phyloP scores from a whole-genome alignment of 2,329 filamentous ascomycete genomes.

The Cadophora sp. region DNA sequence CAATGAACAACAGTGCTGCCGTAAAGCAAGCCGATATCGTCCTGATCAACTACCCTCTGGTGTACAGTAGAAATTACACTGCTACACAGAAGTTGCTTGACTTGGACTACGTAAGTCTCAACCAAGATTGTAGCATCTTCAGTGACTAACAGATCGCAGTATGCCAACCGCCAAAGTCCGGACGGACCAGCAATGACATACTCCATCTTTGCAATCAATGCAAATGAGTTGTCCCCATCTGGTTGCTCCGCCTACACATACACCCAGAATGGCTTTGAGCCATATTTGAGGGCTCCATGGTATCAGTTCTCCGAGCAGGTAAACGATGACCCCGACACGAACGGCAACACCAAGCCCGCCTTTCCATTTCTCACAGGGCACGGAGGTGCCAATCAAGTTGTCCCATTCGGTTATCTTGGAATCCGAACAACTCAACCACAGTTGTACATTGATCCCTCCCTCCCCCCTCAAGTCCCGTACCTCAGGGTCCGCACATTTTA shows the following conservation, averaged over 20 bases:
- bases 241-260: conserved; percentile 75
- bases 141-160: conserved; percentile 48
- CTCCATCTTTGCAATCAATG: conserved; percentile 71
- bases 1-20: conserved; percentile 69
- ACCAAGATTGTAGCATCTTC: not conserved
- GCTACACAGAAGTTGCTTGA: conserved; percentile 56
- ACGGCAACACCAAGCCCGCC: conserved; percentile 54
- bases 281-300: conserved; percentile 71
- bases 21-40: conserved; percentile 78
- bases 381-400: conserved; percentile 72
- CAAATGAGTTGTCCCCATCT: conserved; percentile 68
- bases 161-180: conserved; percentile 70
- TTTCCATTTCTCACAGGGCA: conserved; percentile 73
- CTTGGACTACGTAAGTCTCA: conserved; percentile 60
- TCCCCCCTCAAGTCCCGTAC: conserved; percentile 65
- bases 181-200: conserved; percentile 78
- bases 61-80: conserved; percentile 62
- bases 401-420: conserved; percentile 71
- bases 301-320: conserved; percentile 76
- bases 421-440: conserved; percentile 64
- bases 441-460: conserved; percentile 67
- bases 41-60: conserved; percentile 68
- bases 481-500: conserved; percentile 69
- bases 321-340: conserved; percentile 62
- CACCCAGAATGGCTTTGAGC: conserved; percentile 65